phyloP scores from a whole-genome alignment of 768 basidiomycete genomes.

The Tulasnella sp. region DNA sequence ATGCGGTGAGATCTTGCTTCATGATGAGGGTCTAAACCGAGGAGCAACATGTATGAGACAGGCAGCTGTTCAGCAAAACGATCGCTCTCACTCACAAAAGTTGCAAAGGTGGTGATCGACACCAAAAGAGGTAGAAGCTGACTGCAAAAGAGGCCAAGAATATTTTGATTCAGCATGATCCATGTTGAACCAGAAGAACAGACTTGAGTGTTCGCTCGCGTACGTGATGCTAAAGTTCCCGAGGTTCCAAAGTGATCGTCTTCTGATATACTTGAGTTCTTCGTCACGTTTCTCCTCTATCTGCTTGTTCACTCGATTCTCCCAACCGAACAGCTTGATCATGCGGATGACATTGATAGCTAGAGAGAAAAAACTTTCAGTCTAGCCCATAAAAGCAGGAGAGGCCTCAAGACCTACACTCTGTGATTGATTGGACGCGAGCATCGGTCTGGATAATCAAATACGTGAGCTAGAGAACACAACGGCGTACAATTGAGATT shows the following conservation, averaged over 20 bases:
- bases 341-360: constrained; percentile 50
- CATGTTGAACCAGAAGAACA: not conserved
- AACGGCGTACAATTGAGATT: not conserved
- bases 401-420: constrained; percentile 33
- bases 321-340: constrained; percentile 56
- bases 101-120: constrained; percentile 53
- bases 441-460: constrained; percentile 36
- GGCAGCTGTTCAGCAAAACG: no score
- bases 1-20: constrained; percentile 31
- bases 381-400: not conserved
- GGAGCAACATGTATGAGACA: no score
- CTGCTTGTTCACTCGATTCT: constrained; percentile 37
- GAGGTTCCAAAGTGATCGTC: constrained; percentile 40
- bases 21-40: constrained; percentile 28
- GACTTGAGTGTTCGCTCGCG: constrained; percentile 17
- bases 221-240: constrained; percentile 36
- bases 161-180: not conserved
- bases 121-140: constrained; percentile 49
- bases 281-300: constrained; percentile 48
- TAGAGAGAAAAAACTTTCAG: constrained; percentile 19
- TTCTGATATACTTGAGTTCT: constrained; percentile 48
- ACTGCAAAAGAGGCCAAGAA: constrained; percentile 26
- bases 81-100: constrained; percentile 39
- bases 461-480: not conserved
- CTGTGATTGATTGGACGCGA: constrained; percentile 49